Evolutionary conservation across 768 basidiomycete genomes (phyloP), one percentile per base, ranked within the genome.

Genomic region (Termitomyces titanicus): DNA sequence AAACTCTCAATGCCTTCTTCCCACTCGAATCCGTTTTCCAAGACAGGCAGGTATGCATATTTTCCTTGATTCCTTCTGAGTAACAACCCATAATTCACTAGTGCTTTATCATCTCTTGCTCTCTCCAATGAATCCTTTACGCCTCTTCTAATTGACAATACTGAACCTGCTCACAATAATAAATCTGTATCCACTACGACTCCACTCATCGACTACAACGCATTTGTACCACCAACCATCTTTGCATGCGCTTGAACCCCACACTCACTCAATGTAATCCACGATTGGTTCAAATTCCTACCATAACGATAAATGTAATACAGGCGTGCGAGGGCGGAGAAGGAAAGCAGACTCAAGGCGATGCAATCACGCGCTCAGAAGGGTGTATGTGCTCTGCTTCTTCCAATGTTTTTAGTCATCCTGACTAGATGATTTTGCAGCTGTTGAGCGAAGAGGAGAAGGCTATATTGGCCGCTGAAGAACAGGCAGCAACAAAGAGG

Each of bases 281-380:
- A 22, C 22, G 10, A 37, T 9, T n/a, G 35, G 35, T n/a, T 24
- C 3, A 2, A 37, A 37, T 18, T 9, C 8, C 13, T 17, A 49
- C n/a, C 33, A 3, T 38, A 49, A 37, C 38, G 13, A 29, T 27
- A n/a, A 45, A 29, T 65, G 25, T 49, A 27, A 51, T 42, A 22
- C 39, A 90, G 89, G 61, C 87, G 89, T 20, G 88, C 88, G 39
- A 85, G 75, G 71, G 85, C 84, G 12, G 91, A 93, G 70, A 77
- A 80, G 64, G 85, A 85, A 64, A 91, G 88, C 61, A 76, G 77
- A 64, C 67, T 81, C 57, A 84, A 79, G 68, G 89, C 85, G 3
- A 83, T 92, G 83, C 74, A 80, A 65, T 85, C 79, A 55, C 81
- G 90, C 38, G 87, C 84, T 5, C 79, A 79, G 79, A 92, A 88